Conservation (phyloP, 192 early-diverging fungal genomes). For the Linnemannia zychae region DNA sequence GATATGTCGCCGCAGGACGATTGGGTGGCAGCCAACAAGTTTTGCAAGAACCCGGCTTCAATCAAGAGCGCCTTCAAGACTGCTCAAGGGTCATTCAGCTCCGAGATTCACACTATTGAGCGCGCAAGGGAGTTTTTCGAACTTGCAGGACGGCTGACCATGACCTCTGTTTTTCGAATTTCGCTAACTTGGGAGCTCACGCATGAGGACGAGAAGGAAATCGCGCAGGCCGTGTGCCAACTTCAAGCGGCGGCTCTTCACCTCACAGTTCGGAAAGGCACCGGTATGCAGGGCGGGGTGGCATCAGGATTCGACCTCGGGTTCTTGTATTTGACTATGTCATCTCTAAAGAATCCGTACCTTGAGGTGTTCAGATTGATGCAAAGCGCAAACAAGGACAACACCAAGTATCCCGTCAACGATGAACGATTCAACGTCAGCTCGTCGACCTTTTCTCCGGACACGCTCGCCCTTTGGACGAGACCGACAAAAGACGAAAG, state of each 20-base stretch:
- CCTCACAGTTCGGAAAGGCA: background rate
- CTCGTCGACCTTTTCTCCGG: too few relatives aligned
- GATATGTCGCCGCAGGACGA: background rate
- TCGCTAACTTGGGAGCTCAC: constrained; percentile 30
- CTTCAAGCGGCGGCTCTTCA: constrained; percentile 12
- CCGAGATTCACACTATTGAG: background rate
- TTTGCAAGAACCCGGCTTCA: constrained; percentile 11
- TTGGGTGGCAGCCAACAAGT: background rate
- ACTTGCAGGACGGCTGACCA: constrained; percentile 15
- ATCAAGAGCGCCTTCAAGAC: background rate
- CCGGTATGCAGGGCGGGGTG: background rate
- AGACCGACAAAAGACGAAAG: background rate
- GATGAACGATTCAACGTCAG: too few relatives aligned
- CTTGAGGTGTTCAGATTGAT: background rate
- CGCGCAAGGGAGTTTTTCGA: constrained; percentile 12
- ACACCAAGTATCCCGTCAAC: background rate
- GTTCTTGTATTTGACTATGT: background rate
- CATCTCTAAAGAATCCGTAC: background rate
- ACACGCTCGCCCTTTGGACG: too few relatives aligned
- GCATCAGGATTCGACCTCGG: background rate
- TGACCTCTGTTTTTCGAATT: background rate
- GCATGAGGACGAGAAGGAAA: constrained; percentile 24
- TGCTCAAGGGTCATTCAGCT: constrained; percentile 9
- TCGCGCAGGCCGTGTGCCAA: constrained; percentile 11
- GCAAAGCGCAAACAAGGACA: background rate